Percentiles rank a stretch among this genome's conserved stretches.
phyloP scores from a whole-genome alignment of 192 early-diverging fungal genomes.

The Gonapodya prolifera region DNA sequence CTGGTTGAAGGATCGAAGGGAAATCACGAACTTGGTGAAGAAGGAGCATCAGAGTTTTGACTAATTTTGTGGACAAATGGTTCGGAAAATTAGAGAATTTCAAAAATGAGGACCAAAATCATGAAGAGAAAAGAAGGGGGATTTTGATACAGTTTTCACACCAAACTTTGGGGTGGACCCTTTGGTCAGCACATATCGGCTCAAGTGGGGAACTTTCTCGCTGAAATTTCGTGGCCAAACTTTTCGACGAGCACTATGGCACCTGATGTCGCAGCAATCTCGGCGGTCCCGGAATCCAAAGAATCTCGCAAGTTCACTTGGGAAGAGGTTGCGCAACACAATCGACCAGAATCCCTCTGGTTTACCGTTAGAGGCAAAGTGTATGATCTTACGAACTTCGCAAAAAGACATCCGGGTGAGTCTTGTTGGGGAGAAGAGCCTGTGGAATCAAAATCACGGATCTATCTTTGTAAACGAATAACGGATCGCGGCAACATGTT shows the following conservation, averaged over 20 bases:
- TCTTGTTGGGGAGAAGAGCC: too few relatives aligned
- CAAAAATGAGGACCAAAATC: too few relatives aligned
- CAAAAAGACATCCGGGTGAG: conserved; percentile 26
- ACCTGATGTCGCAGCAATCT: not conserved
- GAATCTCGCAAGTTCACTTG: not conserved
- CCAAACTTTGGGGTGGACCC: too few relatives aligned
- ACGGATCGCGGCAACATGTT: too few relatives aligned
- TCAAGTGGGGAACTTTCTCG: not conserved
- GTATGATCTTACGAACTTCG: conserved; percentile 36
- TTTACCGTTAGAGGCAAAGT: conserved; percentile 34
- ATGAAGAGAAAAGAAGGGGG: too few relatives aligned
- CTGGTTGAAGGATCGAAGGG: conserved; percentile 41
- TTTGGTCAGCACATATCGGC: too few relatives aligned
- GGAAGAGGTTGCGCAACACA: conserved; percentile 26
- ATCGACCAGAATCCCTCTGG: conserved; percentile 17
- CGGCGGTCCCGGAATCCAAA: not conserved
- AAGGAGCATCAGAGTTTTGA: conserved; percentile 13
- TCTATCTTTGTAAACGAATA: too few relatives aligned
- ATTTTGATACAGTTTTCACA: too few relatives aligned
- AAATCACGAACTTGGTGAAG: conserved; percentile 38
- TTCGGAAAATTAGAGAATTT: too few relatives aligned
- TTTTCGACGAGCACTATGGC: not conserved
- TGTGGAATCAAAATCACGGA: too few relatives aligned
- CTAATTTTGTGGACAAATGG: conserved; percentile 10
- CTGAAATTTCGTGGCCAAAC: not conserved